Base-by-base conservation (phyloP, 495 filamentous ascomycete genomes). In the Oleoguttula mirabilis region DNA sequence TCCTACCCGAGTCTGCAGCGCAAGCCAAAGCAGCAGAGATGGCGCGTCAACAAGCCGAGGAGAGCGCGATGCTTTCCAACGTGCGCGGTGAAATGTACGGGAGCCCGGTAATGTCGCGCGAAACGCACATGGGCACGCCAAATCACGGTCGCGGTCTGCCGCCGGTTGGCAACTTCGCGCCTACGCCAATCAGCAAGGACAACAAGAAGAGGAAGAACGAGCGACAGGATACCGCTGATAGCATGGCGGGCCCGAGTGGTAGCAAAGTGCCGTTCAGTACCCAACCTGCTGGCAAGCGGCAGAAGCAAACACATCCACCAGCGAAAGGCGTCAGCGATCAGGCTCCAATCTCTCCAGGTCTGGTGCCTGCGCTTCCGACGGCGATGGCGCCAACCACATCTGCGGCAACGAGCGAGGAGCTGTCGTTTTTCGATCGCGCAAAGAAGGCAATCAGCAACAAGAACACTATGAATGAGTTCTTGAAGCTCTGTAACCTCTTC, bases 391-490 rank as follows among this genome's bases (percentile, higher is more conserved):
- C 88, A 1, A 76, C 75, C 0, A 72, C 76, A 16, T 71, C 79
- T 16, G 63, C 65, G 23, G 70, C 77, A 6, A 68, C 66, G 1
- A 62, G 65, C 22, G 92, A 96, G 32, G 87, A 95, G 51, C 66
- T 95, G 21, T 76, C 79, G 1, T 94, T 95, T 61, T 99, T 99
- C 46, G 92, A 99, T 35, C 77, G 86, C 11, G 86, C 90, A 34
- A 95, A 93, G 72, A 99, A 99, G 60, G 88, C 79, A 60, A 83
- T 99, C 46, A 76, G 76, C 28, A 96, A 96, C 58, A 84, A 93
- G 56, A 80, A 81, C 41, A 81, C 77, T 10, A 90, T 85, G 67
- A 86, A 79, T 48, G 92, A 99, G 54, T 96, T 96, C 60, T 65
- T 96, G 45, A 96, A 96, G 62, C 72, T 95, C 3, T 85, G 88